phyloP scores from a whole-genome alignment of 179 eudicot species.

The Carnegiea gigantea region DNA sequence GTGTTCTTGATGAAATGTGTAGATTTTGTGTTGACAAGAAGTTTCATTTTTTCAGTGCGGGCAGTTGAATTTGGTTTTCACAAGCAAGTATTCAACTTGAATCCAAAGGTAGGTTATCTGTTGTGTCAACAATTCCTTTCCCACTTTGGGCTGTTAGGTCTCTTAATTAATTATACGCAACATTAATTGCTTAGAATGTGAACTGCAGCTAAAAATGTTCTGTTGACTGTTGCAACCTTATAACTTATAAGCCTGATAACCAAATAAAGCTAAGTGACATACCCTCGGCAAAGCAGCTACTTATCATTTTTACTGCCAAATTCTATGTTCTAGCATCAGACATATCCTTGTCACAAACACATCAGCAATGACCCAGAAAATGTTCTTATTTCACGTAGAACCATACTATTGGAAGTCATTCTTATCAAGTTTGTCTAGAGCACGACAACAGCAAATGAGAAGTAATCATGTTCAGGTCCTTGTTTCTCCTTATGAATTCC shows the following conservation, averaged over 20 bases:
- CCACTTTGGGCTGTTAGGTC: neutral
- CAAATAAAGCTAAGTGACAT: neutral
- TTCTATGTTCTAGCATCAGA: too few species aligned
- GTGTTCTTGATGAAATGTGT: neutral
- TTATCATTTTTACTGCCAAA: neutral
- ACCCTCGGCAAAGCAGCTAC: neutral
- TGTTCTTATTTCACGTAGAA: too few species aligned
- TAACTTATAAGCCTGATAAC: neutral
- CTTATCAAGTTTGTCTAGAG: too few species aligned
- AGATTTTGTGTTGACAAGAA: constrained; percentile 11
- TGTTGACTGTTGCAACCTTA: neutral
- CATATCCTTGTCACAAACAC: too few species aligned
- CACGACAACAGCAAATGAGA: too few species aligned
- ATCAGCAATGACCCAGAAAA: too few species aligned
- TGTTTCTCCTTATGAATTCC: too few species aligned
- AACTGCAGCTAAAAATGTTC: neutral
- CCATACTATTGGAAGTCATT: too few species aligned
- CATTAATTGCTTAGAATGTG: neutral
- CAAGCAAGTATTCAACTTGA: constrained; percentile 48
- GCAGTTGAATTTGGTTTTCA: constrained; percentile 75
- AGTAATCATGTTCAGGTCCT: too few species aligned
- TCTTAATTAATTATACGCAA: neutral
- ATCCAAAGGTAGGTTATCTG: constrained; percentile 57
- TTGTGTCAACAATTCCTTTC: neutral
- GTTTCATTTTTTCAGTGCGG: constrained; percentile 49